Evolutionary conservation across 176 grass and related monocot species (phyloP).

Genomic region (Hyparrhenia diplandra): DNA sequence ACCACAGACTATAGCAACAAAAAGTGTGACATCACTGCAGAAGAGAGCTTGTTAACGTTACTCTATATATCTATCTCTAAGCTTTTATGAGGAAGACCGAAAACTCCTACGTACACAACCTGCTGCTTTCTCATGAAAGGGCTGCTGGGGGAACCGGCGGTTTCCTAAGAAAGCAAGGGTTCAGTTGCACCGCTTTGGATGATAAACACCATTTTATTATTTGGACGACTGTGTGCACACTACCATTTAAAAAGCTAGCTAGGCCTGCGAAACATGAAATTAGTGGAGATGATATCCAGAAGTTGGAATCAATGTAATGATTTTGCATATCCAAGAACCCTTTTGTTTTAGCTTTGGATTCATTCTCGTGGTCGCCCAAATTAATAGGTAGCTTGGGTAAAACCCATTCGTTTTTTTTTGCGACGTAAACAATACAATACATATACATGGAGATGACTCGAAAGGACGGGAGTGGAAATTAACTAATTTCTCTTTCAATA

Average conservation of each 20-base stretch:
- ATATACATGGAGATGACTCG: too few relatives aligned
- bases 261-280: neutral
- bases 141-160: neutral
- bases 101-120: neutral
- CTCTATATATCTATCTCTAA: neutral
- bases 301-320: neutral
- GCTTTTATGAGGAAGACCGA: neutral
- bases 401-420: too few relatives aligned
- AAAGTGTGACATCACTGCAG: neutral
- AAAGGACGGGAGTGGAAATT: too few relatives aligned
- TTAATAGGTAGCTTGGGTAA: neutral
- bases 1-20: neutral
- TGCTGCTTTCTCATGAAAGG: neutral
- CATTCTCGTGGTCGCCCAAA: neutral
- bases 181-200: neutral
- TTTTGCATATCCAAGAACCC: neutral
- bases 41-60: neutral
- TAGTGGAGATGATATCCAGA: neutral
- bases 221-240: neutral
- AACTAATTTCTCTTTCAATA: too few relatives aligned
- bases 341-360: neutral
- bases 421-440: neutral
- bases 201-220: neutral
- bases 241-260: neutral
- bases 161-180: neutral